Base-by-base conservation (phyloP, 2,329 filamentous ascomycete genomes). In the Botrytis pseudocinerea region DNA sequence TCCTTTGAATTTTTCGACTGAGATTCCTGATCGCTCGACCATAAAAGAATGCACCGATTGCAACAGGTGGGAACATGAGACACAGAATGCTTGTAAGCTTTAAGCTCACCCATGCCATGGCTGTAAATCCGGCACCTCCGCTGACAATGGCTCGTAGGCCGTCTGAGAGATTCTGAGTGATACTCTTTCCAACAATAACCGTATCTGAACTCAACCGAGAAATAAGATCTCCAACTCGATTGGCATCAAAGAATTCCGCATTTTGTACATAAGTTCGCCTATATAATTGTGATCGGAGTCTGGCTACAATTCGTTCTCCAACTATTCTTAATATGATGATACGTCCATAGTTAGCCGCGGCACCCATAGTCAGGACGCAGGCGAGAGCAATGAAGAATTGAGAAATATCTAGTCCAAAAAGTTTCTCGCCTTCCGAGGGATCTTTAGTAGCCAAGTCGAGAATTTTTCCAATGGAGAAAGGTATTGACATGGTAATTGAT, bases 211-310 rank as follows among this genome's bases (percentile, higher is more conserved):
- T 95, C 63, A 99, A 89, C 54, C 97, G 92, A 54, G 95, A 98
- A 80, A 99, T 98, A 78, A 99, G 85, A 81, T 99, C 96, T 81
- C 96, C 96, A 40, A 98, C 95, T 40, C 96, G 89, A 83, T 99
- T 99, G 57, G 96, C 96, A 81, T 99, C 96, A 80, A 99, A 99
- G 84, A 99, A 99, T 80, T 98, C 96, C 73, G 96, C 96, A 82
- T 99, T 96, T 82, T 99, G 96, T n/a, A 96, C 88, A 78, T 97
- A 97, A 0, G 96, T 99, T 76, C 92, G 90, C 76, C 94, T 90
- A 84, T 97, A 99, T 6, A 99, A 89, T 80, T 94, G 92, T 25
- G 95, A 95, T 74, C 96, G 90, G 72, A 99, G 87, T 77, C 95
- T 90, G 18, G 95, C 92, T 71, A 99, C 96, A 73, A 99, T 96